Percentiles rank a stretch among this genome's conserved stretches.
Evolutionary conservation across 345 rosid genomes (phyloP).

Genomic region (Gossypium thurberi): DNA sequence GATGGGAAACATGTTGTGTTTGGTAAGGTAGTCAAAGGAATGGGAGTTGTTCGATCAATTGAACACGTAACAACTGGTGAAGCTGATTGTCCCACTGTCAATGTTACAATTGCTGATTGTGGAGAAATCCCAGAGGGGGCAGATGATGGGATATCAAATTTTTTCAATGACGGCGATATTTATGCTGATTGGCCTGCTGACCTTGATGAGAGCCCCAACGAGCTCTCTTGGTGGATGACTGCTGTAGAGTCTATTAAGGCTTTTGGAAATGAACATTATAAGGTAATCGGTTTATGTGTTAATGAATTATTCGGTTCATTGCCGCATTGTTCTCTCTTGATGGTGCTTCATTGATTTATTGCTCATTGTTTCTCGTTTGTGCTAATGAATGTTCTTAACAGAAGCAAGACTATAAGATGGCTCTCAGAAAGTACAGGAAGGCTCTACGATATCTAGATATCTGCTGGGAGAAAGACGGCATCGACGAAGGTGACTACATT

Average conservation of each 20-base stretch:
- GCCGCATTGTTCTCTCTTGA: background rate
- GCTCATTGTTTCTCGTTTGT: background rate
- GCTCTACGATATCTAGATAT: slow-evolving; percentile 79
- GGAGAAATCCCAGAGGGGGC: slow-evolving; percentile 65
- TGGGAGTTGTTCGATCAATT: slow-evolving; percentile 85
- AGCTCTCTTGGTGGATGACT: slow-evolving; percentile 90
- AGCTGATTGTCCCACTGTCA: slow-evolving; percentile 45
- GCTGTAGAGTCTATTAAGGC: slow-evolving; percentile 70
- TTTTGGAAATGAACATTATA: slow-evolving; percentile 70
- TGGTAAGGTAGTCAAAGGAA: slow-evolving; percentile 82
- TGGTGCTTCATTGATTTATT: background rate
- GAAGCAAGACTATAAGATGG: slow-evolving; percentile 96
- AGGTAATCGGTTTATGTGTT: slow-evolving; percentile 32
- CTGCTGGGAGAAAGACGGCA: slow-evolving; percentile 97
- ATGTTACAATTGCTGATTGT: slow-evolving; percentile 60
- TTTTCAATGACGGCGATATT: slow-evolving; percentile 80
- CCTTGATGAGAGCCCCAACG: slow-evolving; percentile 52
- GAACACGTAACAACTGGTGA: slow-evolving; percentile 61
- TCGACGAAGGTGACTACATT: slow-evolving; percentile 64
- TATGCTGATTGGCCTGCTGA: slow-evolving; percentile 94
- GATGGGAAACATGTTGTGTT: slow-evolving; percentile 96
- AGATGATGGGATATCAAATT: slow-evolving; percentile 74
- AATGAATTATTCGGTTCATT: background rate
- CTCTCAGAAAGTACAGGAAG: slow-evolving; percentile 87
- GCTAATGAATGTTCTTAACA: slow-evolving; percentile 18